Evolutionary conservation across 805 yeast species (phyloP), one percentile per base, ranked within the genome.

Genomic region (Ascoidea tarda): DNA sequence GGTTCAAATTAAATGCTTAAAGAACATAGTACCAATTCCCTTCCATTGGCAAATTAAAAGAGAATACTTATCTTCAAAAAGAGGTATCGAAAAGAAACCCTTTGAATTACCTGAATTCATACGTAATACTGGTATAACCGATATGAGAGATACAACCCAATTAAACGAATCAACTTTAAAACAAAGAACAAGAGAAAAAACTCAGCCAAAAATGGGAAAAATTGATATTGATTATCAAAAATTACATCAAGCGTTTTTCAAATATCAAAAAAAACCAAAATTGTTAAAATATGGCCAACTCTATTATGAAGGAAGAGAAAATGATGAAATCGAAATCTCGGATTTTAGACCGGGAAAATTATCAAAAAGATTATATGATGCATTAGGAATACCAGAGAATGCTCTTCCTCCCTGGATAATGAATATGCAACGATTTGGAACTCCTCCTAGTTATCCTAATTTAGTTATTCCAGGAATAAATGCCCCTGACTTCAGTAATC

Each of bases 191-290:
- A 74, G 97, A 56, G 91, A 86, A 53, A 73, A 85, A 51, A 95
- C 89, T 0, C 96, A 87, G 64, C 96, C 96, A 0, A 87, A 87
- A 63, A 72, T 88, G 80, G 95, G 95, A 1, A 73, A 81, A 51
- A 65, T 91, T 28, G 98, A 91, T 63, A 76, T 93, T 31, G 97
- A 91, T 65, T 90, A 84, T 63, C 82, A 78, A 56, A 84, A 80
- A 57, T 66, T 91, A 21, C 81, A 87, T 62, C 86, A 87, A 63
- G 96, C 96, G 0, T 90, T 91, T 61, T 90, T 88, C 74, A 83
- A 82, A 62, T 69, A 76, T 60, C 96, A 91, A 60, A 72, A 81
- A 0, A 82, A 80, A 59, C 97, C 97, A 0, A 70, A 73, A 47
- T 59, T 91, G 50, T 73, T 78, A 28, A 73, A 70, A 1, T 82